A percentile compares a stretch with the other conserved stretches of the same genome.
Evolutionary conservation across 2,329 filamentous ascomycete genomes (phyloP).

Genomic region (Colletotrichum sojae): DNA sequence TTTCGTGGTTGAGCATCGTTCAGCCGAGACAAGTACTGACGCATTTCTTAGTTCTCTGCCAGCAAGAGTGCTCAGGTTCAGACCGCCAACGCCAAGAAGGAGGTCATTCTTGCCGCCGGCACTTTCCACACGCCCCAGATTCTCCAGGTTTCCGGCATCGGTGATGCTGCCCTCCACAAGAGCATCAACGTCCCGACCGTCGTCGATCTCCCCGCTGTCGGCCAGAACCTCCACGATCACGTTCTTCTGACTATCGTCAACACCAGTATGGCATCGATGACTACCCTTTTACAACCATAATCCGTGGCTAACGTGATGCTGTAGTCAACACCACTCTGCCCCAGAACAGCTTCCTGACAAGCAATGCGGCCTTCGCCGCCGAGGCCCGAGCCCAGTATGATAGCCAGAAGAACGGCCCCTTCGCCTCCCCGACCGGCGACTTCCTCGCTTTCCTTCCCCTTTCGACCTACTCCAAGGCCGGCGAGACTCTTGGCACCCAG

Average conservation of each 20-base stretch:
- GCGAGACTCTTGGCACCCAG: constrained; percentile 46
- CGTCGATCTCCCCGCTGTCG: constrained; percentile 39
- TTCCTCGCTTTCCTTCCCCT: constrained; percentile 42
- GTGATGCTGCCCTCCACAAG: constrained; percentile 43
- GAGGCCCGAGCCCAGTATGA: constrained; percentile 51
- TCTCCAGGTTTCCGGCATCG: constrained; percentile 66
- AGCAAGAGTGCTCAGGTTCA: constrained; percentile 15
- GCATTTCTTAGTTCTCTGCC: constrained; percentile 16
- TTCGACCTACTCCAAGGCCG: constrained; percentile 47
- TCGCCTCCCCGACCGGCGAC: constrained; percentile 46
- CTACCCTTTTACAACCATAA: too few species aligned
- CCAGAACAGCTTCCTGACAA: constrained; percentile 44
- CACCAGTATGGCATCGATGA: constrained; percentile 9
- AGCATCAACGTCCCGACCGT: constrained; percentile 36
- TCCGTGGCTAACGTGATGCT: neutral
- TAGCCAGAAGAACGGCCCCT: constrained; percentile 48
- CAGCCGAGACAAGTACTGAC: neutral
- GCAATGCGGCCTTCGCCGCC: constrained; percentile 51
- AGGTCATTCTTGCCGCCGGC: constrained; percentile 60
- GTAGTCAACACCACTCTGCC: constrained; percentile 35
- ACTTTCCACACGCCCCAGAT: constrained; percentile 59
- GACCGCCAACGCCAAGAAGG: constrained; percentile 46
- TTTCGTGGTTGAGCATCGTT: too few species aligned
- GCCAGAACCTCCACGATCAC: constrained; percentile 42
- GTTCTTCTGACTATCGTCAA: constrained; percentile 32